Evolutionary conservation across 1,139 yeast genomes (phyloP), one percentile per base, ranked within the genome.

Genomic region (Hansenula lynferdii): DNA sequence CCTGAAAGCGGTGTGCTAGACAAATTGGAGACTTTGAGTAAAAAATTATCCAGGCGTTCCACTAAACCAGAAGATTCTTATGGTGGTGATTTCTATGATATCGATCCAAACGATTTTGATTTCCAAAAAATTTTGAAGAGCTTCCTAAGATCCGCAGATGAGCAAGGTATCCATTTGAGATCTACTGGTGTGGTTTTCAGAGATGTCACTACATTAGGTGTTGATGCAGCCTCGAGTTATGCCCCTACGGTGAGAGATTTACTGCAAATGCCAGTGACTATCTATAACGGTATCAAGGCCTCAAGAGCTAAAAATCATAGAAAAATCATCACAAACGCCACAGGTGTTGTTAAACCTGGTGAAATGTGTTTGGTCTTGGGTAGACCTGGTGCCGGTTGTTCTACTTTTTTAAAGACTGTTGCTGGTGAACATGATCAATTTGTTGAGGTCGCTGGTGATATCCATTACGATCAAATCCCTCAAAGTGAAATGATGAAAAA

Each of bases 331-430:
- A 57, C 57, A 37, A 60, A 64, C 40, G 54, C 70, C 36, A 58
- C 61, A 42, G 78, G 78, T 18, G 50, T 57, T 28, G 73, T 72
- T 18, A 58, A 60, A 33, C 65, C 72, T 20, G 80, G 80, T 37
- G 75, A 75, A 41, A 68, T 75, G 74, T 69, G 75, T 28, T 63
- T 70, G 44, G 80, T 69, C 3, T 60, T 70, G 41, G 82, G 77
- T 39, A 66, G 77, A 50, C 80, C 80, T 0, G 80, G 80, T 38
- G 69, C 79, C 18, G 78, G 79, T 25, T 72, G 76, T 54, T 62
- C 75, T 1, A 70, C 77, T 4, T 56, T 70, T 16, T 58, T 72
- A 48, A 69, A 68, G 45, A 43, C 55, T 2, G 30, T 64, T 14
- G 55, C 65, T 17, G 65, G 79, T 37, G 71, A 69, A 39, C 60